Conservation (phyloP, 2,329 filamentous ascomycete species). For the Apiospora arundinis region DNA sequence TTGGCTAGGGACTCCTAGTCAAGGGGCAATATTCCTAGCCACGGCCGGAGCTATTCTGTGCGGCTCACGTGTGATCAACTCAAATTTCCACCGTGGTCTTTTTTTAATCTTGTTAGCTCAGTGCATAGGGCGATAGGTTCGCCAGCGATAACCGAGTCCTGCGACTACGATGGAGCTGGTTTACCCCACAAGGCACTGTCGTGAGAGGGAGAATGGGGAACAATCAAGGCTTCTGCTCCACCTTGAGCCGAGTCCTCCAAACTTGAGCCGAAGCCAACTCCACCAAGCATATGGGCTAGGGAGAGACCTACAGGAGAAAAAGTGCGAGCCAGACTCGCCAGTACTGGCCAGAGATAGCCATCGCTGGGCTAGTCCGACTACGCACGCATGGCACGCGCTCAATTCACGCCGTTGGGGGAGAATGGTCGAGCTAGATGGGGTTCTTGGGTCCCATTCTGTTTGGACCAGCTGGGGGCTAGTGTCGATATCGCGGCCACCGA, state of each 20-base stretch:
- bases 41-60: background rate
- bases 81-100: background rate
- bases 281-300: slow-evolving; percentile 4
- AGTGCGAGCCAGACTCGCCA: background rate
- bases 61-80: background rate
- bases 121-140: background rate
- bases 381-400: background rate
- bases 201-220: background rate
- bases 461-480: slow-evolving; percentile 11
- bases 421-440: background rate
- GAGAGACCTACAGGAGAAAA: background rate
- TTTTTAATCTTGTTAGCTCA: background rate
- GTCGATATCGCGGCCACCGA: slow-evolving; percentile 25
- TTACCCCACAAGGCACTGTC: background rate
- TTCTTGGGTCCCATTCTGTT: background rate
- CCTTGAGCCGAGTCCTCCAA: slow-evolving; percentile 25
- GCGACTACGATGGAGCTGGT: background rate
- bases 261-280: slow-evolving; percentile 13
- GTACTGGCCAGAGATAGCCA: background rate
- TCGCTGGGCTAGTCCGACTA: background rate
- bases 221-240: slow-evolving; percentile 20
- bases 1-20: background rate
- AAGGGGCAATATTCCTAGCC: background rate
- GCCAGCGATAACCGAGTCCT: slow-evolving; percentile 9
- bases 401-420: slow-evolving; percentile 6